These are phyloP conservation scores for Sugiyamaella paludigena DNA, from an alignment of 1,139 yeast species.

Conservation along the genomic window DNA sequence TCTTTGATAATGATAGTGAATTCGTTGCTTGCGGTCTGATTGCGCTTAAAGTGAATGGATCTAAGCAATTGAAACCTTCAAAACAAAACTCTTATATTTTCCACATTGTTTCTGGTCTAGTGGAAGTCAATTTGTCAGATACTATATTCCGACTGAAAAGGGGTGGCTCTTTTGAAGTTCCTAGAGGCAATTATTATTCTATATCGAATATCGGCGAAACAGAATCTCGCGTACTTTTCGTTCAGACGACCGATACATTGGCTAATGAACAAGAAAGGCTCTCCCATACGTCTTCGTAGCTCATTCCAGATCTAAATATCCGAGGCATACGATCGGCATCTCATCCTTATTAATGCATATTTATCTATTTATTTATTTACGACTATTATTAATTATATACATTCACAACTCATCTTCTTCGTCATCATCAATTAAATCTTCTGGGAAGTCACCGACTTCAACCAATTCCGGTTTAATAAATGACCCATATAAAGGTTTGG, in stretches of 20 bases:
- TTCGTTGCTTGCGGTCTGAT: constrained; percentile 76
- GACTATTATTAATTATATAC: not conserved
- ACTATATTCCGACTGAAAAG: constrained; percentile 58
- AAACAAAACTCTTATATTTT: constrained; percentile 70
- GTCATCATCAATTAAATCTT: constrained; percentile 29
- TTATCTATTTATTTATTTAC: constrained; percentile 1
- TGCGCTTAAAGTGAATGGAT: constrained; percentile 55
- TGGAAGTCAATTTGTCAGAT: constrained; percentile 65
- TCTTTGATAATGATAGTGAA: constrained; percentile 65
- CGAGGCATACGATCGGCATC: no score
- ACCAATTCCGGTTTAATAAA: constrained; percentile 40
- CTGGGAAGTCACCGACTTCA: constrained; percentile 41
- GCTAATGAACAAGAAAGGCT: constrained; percentile 20
- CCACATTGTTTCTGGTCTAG: constrained; percentile 66
- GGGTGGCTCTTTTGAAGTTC: constrained; percentile 82
- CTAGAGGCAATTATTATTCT: constrained; percentile 70
- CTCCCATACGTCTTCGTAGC: not conserved
- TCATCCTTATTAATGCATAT: not conserved
- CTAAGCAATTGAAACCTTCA: constrained; percentile 61
- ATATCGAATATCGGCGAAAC: constrained; percentile 54
- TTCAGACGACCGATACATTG: constrained; percentile 55
- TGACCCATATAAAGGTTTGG: constrained; percentile 53
- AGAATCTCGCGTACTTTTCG: constrained; percentile 68
- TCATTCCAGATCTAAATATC: no score
- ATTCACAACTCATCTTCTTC: constrained; percentile 19